These are phyloP conservation scores for Geranomyces variabilis DNA, from an alignment of 192 early-diverging fungal genomes.

Conservation along the genomic window DNA sequence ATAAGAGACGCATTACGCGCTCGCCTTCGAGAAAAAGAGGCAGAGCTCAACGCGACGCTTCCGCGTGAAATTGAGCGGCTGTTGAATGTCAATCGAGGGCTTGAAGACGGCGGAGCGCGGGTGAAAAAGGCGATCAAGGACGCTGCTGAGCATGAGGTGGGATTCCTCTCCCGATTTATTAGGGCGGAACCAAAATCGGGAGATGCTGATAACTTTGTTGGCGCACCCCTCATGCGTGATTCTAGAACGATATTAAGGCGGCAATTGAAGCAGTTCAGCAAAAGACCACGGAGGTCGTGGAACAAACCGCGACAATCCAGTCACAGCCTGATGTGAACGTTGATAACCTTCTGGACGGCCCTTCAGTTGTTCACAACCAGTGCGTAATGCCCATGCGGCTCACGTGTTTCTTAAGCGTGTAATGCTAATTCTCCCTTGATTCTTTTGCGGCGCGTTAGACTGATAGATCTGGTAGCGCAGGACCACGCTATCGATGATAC, in stretches of 20 bases:
- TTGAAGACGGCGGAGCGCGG: conserved; percentile 71
- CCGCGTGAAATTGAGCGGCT: conserved; percentile 69
- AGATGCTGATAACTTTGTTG: no score
- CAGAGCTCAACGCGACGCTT: conserved; percentile 62
- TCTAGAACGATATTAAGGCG: conserved; percentile 62
- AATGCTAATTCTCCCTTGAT: background rate
- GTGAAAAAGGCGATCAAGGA: conserved; percentile 49
- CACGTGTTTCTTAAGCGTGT: background rate
- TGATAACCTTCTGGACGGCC: conserved; percentile 65
- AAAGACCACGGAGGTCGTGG: conserved; percentile 63
- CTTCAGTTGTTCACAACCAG: conserved; percentile 72
- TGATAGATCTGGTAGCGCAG: conserved; percentile 86
- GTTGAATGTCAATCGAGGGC: conserved; percentile 65
- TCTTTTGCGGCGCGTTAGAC: conserved; percentile 46
- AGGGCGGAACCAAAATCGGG: no score
- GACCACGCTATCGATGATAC: conserved; percentile 89
- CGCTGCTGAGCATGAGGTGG: background rate
- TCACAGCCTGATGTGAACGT: conserved; percentile 64
- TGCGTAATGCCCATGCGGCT: conserved; percentile 31
- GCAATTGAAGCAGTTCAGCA: conserved; percentile 69
- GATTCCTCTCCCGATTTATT: background rate
- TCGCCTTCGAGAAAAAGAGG: conserved; percentile 57
- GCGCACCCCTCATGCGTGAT: no score
- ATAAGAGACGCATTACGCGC: conserved; percentile 52
- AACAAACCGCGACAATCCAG: conserved; percentile 53